Evolutionary conservation across 495 filamentous ascomycete species (phyloP).

Genomic region (Aspergillus saccharolyticus): DNA sequence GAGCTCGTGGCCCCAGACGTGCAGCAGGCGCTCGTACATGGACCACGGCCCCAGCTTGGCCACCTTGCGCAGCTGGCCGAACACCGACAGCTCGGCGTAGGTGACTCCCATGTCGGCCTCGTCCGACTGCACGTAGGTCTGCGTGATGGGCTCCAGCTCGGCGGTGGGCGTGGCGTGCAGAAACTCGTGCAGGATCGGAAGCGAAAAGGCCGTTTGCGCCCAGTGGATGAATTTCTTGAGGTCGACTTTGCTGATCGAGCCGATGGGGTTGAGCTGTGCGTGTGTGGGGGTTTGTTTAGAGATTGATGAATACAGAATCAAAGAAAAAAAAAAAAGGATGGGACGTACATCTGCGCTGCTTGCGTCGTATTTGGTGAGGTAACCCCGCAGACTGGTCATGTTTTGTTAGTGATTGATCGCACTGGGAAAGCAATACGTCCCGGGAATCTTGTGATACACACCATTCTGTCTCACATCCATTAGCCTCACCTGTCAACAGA

Average conservation of each 20-base stretch:
- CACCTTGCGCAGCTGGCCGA: slow-evolving; percentile 64
- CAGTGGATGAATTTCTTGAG: slow-evolving; percentile 73
- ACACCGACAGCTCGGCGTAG: slow-evolving; percentile 50
- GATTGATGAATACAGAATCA: too few species aligned
- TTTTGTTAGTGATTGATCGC: too few species aligned
- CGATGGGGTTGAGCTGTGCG: slow-evolving; percentile 61
- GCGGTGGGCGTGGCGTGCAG: slow-evolving; percentile 72
- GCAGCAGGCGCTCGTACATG: slow-evolving; percentile 64
- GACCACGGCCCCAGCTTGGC: slow-evolving; percentile 68
- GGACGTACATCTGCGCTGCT: slow-evolving; percentile 48
- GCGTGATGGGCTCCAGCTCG: slow-evolving; percentile 76
- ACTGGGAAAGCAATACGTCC: too few species aligned
- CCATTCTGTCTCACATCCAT: too few species aligned
- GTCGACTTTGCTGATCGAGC: slow-evolving; percentile 67
- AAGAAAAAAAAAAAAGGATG: too few species aligned
- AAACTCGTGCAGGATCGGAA: slow-evolving; percentile 73
- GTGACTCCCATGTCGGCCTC: slow-evolving; percentile 73
- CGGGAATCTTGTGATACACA: slow-evolving; percentile 16
- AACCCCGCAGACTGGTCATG: slow-evolving; percentile 50
- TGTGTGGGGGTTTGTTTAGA: slow-evolving; percentile 3
- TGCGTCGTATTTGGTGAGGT: slow-evolving; percentile 70
- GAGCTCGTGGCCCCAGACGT: slow-evolving; percentile 58
- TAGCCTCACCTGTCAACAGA: too few species aligned
- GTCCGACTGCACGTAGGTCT: slow-evolving; percentile 46
- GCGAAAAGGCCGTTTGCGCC: slow-evolving; percentile 53